Percentiles rank a stretch among this genome's conserved stretches.
Conservation (phyloP, 345 rosid genomes). For the Gossypium arboreum region DNA sequence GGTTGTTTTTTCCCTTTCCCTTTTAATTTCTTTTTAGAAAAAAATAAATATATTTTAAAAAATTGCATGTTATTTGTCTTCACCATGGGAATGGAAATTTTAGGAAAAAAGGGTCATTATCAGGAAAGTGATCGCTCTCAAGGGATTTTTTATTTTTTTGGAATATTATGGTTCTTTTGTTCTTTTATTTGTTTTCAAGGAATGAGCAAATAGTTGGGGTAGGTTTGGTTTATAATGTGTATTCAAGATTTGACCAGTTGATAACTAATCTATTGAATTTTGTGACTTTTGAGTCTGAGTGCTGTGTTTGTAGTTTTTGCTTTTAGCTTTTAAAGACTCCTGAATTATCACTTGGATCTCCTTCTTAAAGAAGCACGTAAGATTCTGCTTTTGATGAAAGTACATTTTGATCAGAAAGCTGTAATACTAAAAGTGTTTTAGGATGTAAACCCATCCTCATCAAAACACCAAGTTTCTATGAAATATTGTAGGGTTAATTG, state of each 20-base stretch:
- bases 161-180: no score
- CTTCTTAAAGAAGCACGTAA: background rate
- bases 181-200: background rate
- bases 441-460: background rate
- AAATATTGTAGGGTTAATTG: background rate
- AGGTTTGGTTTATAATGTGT: background rate
- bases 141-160: no score
- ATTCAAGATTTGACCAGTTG: background rate
- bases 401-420: background rate
- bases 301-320: background rate
- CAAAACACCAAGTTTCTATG: background rate
- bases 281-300: background rate
- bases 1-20: conserved; percentile 11
- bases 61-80: background rate
- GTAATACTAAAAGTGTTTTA: background rate
- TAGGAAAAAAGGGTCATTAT: background rate
- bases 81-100: background rate
- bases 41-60: background rate
- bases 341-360: background rate
- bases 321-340: background rate
- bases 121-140: conserved; percentile 9
- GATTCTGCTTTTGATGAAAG: background rate
- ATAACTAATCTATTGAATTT: conserved; percentile 1
- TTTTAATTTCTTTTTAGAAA: background rate
- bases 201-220: background rate